Conservation (phyloP, 2,329 filamentous ascomycete species). For the Penicillium sp. region DNA sequence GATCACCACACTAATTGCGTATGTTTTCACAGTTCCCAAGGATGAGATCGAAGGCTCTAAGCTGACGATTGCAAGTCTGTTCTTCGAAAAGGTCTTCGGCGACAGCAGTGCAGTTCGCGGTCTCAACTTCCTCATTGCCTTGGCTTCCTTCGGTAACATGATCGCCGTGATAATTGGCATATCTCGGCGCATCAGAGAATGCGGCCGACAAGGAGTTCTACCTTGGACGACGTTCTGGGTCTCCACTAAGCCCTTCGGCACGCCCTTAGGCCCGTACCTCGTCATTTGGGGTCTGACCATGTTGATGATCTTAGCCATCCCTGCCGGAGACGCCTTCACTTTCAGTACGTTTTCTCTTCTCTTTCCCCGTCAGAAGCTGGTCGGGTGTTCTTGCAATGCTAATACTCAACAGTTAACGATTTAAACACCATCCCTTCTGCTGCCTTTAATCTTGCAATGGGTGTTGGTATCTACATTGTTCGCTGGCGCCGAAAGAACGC, state of each 20-base stretch:
- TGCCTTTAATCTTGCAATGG: slow-evolving; percentile 59
- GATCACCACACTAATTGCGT: background rate
- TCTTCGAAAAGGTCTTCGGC: slow-evolving; percentile 60
- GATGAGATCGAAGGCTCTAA: slow-evolving; percentile 51
- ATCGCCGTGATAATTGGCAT: slow-evolving; percentile 56
- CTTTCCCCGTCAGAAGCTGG: background rate
- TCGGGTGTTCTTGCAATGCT: background rate
- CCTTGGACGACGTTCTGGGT: slow-evolving; percentile 61
- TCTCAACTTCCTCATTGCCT: slow-evolving; percentile 58
- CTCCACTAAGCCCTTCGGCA: slow-evolving; percentile 62
- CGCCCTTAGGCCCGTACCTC: slow-evolving; percentile 58
- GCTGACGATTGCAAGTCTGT: slow-evolving; percentile 56
- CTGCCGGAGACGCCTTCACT: slow-evolving; percentile 63
- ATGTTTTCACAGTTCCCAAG: slow-evolving; percentile 39
- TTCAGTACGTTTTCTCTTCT: slow-evolving; percentile 45
- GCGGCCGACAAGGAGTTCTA: slow-evolving; percentile 60
- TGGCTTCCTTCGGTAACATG: slow-evolving; percentile 60
- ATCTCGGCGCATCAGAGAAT: slow-evolving; percentile 60
- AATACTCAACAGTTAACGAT: slow-evolving; percentile 51
- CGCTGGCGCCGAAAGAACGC: slow-evolving; percentile 55
- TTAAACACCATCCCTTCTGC: slow-evolving; percentile 59
- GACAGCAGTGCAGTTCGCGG: slow-evolving; percentile 50
- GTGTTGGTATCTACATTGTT: slow-evolving; percentile 58
- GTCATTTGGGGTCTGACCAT: slow-evolving; percentile 59
- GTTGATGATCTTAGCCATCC: slow-evolving; percentile 60